phyloP scores from a whole-genome alignment of 371 early-diverging fungal genomes.

The Capniomyces stellatus region DNA sequence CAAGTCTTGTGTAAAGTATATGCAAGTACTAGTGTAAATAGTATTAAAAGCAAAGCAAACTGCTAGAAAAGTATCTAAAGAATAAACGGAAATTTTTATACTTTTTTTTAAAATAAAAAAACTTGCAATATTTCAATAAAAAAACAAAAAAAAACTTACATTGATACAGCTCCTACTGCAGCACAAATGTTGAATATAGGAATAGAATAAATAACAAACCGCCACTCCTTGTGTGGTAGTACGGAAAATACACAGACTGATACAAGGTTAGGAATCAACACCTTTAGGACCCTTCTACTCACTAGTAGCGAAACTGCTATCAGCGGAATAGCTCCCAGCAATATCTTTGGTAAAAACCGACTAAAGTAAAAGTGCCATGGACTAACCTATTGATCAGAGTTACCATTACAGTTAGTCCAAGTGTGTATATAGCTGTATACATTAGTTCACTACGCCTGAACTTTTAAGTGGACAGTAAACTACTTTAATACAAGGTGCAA shows the following conservation, averaged over 20 bases:
- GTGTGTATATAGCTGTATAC: too few species aligned
- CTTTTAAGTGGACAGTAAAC: too few species aligned
- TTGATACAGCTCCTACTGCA: conserved; percentile 27
- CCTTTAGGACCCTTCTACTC: conserved; percentile 28
- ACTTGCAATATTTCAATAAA: too few species aligned
- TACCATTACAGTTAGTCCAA: neutral
- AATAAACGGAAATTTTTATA: too few species aligned
- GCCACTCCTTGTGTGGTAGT: conserved; percentile 91
- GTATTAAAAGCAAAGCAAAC: too few species aligned
- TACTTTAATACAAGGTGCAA: too few species aligned
- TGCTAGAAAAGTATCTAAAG: too few species aligned
- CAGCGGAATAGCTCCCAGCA: conserved; percentile 48
- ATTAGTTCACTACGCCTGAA: too few species aligned
- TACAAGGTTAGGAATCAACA: conserved; percentile 32
- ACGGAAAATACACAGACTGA: conserved; percentile 50
- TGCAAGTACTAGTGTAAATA: too few species aligned
- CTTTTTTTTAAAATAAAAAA: too few species aligned
- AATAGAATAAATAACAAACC: conserved; percentile 77
- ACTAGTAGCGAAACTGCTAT: conserved; percentile 25
- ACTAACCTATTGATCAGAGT: conserved; percentile 6
- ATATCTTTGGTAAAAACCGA: conserved; percentile 50
- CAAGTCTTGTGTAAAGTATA: too few species aligned
- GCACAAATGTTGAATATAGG: conserved; percentile 70
- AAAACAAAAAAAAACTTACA: too few species aligned
- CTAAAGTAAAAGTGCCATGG: conserved; percentile 64